Evolutionary conservation across 129 eudicot species (phyloP).

Genomic region (Helichrysum umbraculigerum): DNA sequence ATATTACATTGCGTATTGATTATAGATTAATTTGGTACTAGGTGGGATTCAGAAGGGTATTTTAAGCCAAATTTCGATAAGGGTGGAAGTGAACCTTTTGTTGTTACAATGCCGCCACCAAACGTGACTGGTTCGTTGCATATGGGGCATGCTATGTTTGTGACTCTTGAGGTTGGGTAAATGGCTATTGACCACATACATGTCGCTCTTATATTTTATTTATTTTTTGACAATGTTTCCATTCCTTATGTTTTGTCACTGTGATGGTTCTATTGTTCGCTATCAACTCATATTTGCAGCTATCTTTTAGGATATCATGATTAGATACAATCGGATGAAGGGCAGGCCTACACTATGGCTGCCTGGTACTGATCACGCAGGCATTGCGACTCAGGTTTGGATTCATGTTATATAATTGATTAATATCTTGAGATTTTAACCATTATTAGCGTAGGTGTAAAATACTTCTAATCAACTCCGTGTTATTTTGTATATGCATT

Average conservation of each 20-base stretch:
- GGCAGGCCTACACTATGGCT: conserved; percentile 97
- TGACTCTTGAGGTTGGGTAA: conserved; percentile 89
- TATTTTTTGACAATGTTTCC: conserved; percentile 3
- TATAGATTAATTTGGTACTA: conserved; percentile 30
- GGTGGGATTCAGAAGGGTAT: conserved; percentile 99
- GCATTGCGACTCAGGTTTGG: conserved; percentile 97
- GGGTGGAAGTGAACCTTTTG: conserved; percentile 72
- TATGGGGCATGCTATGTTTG: conserved; percentile 99
- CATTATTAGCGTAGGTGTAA: background rate
- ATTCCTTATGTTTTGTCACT: background rate
- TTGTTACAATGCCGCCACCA: conserved; percentile 97
- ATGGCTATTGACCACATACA: conserved; percentile 3
- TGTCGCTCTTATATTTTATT: background rate
- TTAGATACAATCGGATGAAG: conserved; percentile 92
- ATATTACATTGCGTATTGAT: conserved; percentile 8
- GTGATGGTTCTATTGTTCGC: background rate
- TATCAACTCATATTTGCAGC: conserved; percentile 12
- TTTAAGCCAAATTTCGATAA: conserved; percentile 80
- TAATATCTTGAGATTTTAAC: background rate
- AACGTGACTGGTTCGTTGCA: conserved; percentile 99
- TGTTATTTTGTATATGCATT: no score
- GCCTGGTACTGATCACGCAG: conserved; percentile 99
- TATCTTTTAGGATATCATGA: conserved; percentile 83
- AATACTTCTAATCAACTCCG: background rate
- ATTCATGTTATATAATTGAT: background rate